Evolutionary conservation across 2,329 filamentous ascomycete species (phyloP).

Genomic region (Talaromyces islandicus): DNA sequence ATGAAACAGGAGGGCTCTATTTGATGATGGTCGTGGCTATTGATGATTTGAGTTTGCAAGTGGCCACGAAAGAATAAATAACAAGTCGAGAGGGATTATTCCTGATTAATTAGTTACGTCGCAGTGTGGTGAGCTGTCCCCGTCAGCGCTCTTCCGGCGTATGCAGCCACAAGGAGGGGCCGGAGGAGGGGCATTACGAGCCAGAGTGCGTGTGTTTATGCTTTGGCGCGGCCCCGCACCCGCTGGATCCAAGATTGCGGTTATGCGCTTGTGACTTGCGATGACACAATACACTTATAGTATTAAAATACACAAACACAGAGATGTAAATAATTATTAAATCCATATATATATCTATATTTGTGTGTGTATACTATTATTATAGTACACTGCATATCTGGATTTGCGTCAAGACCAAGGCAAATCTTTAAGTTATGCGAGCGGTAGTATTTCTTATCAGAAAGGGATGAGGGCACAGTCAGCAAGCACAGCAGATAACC

Average conservation of each 20-base stretch:
- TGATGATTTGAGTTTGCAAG: not conserved
- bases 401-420: not conserved
- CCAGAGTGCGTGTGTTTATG: slow-evolving; percentile 10
- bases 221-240: slow-evolving; percentile 18
- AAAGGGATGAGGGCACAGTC: not conserved
- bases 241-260: slow-evolving; percentile 18
- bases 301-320: too few relatives aligned
- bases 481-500: not conserved
- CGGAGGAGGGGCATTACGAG: slow-evolving; percentile 3
- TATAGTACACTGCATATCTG: too few relatives aligned
- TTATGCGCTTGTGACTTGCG: slow-evolving; percentile 10
- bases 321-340: too few relatives aligned
- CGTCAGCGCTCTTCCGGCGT: not conserved
- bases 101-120: not conserved
- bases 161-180: slow-evolving; percentile 4
- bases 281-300: not conserved
- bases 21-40: not conserved
- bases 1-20: not conserved
- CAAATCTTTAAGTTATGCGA: not conserved
- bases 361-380: not conserved
- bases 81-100: not conserved
- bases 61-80: too few relatives aligned
- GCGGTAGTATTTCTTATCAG: not conserved
- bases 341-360: too few relatives aligned
- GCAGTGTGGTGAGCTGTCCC: not conserved